Evolutionary conservation across 129 eudicot genomes (phyloP).

Genomic region (Erigeron canadensis): DNA sequence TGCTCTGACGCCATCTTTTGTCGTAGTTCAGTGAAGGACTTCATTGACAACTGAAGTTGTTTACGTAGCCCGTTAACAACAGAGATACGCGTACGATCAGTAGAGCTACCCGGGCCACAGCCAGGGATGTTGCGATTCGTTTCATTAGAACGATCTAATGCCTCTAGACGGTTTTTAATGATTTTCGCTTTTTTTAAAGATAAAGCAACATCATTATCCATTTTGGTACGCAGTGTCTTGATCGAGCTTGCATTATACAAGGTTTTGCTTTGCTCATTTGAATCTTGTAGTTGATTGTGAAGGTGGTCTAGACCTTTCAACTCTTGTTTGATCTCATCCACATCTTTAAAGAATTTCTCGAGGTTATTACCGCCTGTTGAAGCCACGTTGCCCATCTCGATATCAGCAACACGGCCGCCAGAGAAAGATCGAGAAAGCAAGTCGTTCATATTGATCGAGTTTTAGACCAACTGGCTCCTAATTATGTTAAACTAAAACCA

Average conservation of each 20-base stretch:
- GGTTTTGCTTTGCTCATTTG: constrained; percentile 66
- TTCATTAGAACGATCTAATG: constrained; percentile 56
- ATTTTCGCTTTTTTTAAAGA: constrained; percentile 57
- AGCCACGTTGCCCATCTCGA: constrained; percentile 40
- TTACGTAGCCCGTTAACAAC: constrained; percentile 61
- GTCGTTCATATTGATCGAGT: constrained; percentile 51
- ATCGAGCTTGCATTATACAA: constrained; percentile 59
- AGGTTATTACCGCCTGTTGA: constrained; percentile 42
- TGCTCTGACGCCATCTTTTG: constrained; percentile 55
- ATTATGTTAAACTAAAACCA: background rate
- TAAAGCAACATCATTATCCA: constrained; percentile 52
- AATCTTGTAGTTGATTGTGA: constrained; percentile 44
- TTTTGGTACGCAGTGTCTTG: constrained; percentile 43
- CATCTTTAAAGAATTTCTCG: constrained; percentile 70
- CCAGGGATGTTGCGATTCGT: constrained; percentile 57
- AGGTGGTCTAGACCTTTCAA: constrained; percentile 52
- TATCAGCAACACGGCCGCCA: constrained; percentile 34
- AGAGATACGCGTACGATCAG: constrained; percentile 67
- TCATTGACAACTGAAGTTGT: constrained; percentile 41
- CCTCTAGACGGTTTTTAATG: constrained; percentile 54
- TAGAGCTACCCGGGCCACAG: constrained; percentile 74
- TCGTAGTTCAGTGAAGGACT: constrained; percentile 45
- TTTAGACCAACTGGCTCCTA: background rate
- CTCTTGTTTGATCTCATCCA: constrained; percentile 56
- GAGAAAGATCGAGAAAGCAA: constrained; percentile 67